Percentiles rank a stretch among this genome's conserved stretches.
Evolutionary conservation across 139 green algal species (phyloP).

Genomic region (Ulvella scutata): DNA sequence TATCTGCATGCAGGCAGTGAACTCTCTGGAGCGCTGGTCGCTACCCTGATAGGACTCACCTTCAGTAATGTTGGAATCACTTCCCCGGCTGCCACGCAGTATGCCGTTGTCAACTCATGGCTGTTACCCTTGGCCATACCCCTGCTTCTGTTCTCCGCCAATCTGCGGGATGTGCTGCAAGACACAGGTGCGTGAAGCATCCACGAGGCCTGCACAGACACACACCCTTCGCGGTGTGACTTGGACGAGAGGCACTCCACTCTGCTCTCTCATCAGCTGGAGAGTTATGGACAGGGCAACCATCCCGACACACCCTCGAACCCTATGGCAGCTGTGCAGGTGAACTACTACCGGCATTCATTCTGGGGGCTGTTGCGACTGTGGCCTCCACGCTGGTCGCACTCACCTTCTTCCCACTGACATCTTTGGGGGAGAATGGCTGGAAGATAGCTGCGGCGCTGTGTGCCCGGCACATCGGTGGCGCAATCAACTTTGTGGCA

Average conservation of each 20-base stretch:
- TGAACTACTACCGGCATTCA: constrained; percentile 52
- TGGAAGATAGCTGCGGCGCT: constrained; percentile 72
- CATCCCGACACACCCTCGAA: too few species aligned
- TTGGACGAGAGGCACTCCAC: too few species aligned
- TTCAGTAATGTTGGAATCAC: background rate
- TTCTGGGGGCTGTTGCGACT: constrained; percentile 46
- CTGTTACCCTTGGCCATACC: constrained; percentile 81
- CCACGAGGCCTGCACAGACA: too few species aligned
- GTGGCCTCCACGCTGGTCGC: constrained; percentile 40
- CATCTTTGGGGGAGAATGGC: constrained; percentile 27
- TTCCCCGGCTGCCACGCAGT: constrained; percentile 7
- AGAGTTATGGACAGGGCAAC: too few species aligned
- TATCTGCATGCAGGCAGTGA: too few species aligned
- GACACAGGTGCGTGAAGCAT: constrained; percentile 8
- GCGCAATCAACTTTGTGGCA: constrained; percentile 84
- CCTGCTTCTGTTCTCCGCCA: constrained; percentile 69
- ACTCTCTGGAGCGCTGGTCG: background rate
- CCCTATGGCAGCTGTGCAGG: too few species aligned
- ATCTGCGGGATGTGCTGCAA: constrained; percentile 31
- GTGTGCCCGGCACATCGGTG: constrained; percentile 72
- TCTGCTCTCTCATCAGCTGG: too few species aligned
- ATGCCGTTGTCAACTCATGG: constrained; percentile 55
- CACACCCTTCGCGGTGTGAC: too few species aligned
- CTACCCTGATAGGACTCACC: background rate
- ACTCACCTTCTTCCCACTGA: constrained; percentile 46